Percentiles rank a stretch among this genome's conserved stretches.
These are phyloP conservation scores for Solanum acaule DNA, from an alignment of 257 asterid genomes.

Conservation along the genomic window DNA sequence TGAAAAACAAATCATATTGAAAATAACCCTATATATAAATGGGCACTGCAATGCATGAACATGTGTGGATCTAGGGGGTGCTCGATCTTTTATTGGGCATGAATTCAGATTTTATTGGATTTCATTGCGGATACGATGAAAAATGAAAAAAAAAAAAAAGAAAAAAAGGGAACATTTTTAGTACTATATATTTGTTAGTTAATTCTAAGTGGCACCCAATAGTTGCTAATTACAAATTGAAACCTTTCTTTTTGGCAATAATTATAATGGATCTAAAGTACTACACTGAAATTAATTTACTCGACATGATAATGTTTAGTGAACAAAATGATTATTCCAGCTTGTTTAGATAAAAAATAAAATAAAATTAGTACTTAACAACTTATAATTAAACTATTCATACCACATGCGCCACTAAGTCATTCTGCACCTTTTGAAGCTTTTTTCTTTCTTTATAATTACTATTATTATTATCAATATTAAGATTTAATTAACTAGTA, in stretches of 20 bases:
- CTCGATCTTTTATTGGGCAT: no score
- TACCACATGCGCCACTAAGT: not conserved
- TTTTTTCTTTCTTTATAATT: not conserved
- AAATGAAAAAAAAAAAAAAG: no score
- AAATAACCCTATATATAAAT: not conserved
- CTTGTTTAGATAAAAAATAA: not conserved
- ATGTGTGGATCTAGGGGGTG: not conserved
- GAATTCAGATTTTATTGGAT: not conserved
- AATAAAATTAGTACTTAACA: not conserved
- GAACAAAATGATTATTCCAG: slow-evolving; percentile 5
- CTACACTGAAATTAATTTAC: not conserved
- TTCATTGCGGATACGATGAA: not conserved
- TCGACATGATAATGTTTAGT: not conserved
- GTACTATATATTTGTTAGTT: not conserved
- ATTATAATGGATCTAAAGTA: not conserved
- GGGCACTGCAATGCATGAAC: not conserved
- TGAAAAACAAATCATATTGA: not conserved
- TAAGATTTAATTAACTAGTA: not conserved
- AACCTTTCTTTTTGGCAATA: not conserved
- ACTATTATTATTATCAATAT: not conserved
- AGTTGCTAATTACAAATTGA: not conserved
- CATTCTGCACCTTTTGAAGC: not conserved
- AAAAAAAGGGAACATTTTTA: not conserved
- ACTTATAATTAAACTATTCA: not conserved
- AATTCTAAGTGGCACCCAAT: not conserved